Evolutionary conservation across 73 alveolate genomes (phyloP), one percentile per base, ranked within the genome.

Genomic region (Stentor roeselii): DNA sequence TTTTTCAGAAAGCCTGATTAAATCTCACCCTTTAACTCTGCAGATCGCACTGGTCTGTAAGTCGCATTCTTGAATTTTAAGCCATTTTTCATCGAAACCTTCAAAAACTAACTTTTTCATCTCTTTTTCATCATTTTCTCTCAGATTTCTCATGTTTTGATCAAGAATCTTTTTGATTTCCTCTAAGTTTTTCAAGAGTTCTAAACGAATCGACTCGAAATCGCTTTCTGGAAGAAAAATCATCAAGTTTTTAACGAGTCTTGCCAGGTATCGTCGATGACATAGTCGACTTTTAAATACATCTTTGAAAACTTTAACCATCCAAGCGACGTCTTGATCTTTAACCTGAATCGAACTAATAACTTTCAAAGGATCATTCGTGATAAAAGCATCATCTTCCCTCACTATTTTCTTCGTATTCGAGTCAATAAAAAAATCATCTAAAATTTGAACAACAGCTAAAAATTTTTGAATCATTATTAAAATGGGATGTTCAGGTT

Each of bases 401-500:
- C 21, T 50, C 6, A 11, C 67, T 11, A 50, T 50, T 50, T 50
- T 50, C 67, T 11, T 50, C 6, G 67, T 11, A 50, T 50, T 21
- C 67, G 67, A 21, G 67, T 50, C 21, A 11, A 11, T 50, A 50
- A 11, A 50, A 6, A 50, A 11, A 50, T 50, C 67, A 50, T 50
- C 6, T 11, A 50, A 6, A 50, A 50, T 50, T 50, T 50, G 6
- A 21, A 21, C 21, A 6, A 50, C 30, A 11, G 67, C 67, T 6
- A 50, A 21, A 50, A 11, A 50, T 50, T 50, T 50, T 11, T 50
- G 6, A 11, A 50, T 6, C 67, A 50, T 50, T 50, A n/a, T n/a
- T n/a, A n/a, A 50, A 50, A 50, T 50, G 67, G 67, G 67, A 11
- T 50, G 67, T 21, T 50, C 67, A 50, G 67, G 67, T 50, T 50